These are phyloP conservation scores for Blastocystis sp. DNA, from an alignment of 352 stramenopile genomes.

Conservation along the genomic window DNA sequence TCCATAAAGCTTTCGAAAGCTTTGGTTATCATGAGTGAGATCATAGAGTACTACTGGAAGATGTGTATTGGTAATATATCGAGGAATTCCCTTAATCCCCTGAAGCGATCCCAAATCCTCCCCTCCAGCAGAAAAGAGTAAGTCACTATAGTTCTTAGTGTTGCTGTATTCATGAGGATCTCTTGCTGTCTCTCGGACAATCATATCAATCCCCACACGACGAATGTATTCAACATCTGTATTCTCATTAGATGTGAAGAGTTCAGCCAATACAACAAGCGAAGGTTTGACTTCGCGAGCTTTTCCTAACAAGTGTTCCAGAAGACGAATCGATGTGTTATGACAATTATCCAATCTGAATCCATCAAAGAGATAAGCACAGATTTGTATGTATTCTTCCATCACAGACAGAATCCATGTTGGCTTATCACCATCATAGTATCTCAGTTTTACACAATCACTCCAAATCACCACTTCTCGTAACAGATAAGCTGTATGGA, in stretches of 20 bases:
- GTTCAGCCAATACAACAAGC: constrained; percentile 62
- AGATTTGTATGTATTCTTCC: constrained; percentile 54
- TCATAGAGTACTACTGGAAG: constrained; percentile 63
- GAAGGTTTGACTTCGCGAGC: constrained; percentile 54
- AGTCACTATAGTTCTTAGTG: constrained; percentile 22
- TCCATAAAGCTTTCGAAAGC: not conserved
- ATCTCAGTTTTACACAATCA: constrained; percentile 65
- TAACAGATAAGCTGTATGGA: constrained; percentile 54
- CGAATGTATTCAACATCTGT: constrained; percentile 62
- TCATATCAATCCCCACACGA: constrained; percentile 61
- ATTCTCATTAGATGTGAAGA: constrained; percentile 61
- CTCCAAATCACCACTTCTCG: constrained; percentile 64
- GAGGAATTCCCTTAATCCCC: constrained; percentile 18
- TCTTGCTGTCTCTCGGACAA: constrained; percentile 57
- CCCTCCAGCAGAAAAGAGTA: constrained; percentile 20
- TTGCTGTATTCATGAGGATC: not conserved
- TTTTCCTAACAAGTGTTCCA: constrained; percentile 1
- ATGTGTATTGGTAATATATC: not conserved
- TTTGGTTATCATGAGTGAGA: constrained; percentile 64
- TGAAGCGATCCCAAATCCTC: constrained; percentile 35
- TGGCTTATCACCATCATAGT: constrained; percentile 26
- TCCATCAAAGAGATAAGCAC: constrained; percentile 61
- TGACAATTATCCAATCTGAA: constrained; percentile 64
- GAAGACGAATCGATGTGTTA: constrained; percentile 55
- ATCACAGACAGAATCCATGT: constrained; percentile 48